Base-by-base conservation (phyloP, 1,139 yeast species). In the Lodderomyces orthopsilosis region DNA sequence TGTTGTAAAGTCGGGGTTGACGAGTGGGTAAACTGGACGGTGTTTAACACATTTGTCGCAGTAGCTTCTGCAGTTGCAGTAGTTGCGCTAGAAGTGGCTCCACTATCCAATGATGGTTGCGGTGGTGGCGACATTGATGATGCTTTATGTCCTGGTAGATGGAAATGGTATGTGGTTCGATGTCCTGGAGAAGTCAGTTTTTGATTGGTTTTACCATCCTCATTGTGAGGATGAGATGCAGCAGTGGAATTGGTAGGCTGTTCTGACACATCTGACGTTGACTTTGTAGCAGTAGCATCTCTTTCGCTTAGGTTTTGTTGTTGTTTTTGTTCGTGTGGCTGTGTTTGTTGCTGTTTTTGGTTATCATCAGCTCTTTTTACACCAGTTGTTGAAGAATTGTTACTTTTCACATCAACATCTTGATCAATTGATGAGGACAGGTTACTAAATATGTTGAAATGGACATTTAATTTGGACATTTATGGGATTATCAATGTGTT, bases 371-470 rank as follows among this genome's bases (percentile, higher is more conserved):
- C 17, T n/a, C 32, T 27, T 9, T 13, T 27, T 4, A 8, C n/a
- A 7, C n/a, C 27, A 10, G 9, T 24, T 30, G 34, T 30, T n/a
- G 3, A 5, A 9, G 18, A n/a, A 13, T 30, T 15, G 19, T 15
- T 15, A 13, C 19, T 30, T 15, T 26, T 24, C 24, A 24, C 19
- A 24, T 21, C 24, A 26, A 6, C 15, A 17, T 15, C 34, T 8
- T 45, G 41, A 10, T 41, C 43, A 15, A 45, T 27, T 22, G 47
- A 45, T 24, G 47, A 42, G 3, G 47, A 45, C 47, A 45, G 47
- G 22, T 41, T 42, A 37, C 43, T 42, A 38, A 38, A 42, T 19
- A 45, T 26, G 33, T 45, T 36, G 22, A 45, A 45, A n/a, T 45
- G 33, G 28, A 41, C 43, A 35, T 37, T 14, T 4, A 30, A 38